phyloP scores from a whole-genome alignment of 352 stramenopile genomes.

The Pythium volutum region DNA sequence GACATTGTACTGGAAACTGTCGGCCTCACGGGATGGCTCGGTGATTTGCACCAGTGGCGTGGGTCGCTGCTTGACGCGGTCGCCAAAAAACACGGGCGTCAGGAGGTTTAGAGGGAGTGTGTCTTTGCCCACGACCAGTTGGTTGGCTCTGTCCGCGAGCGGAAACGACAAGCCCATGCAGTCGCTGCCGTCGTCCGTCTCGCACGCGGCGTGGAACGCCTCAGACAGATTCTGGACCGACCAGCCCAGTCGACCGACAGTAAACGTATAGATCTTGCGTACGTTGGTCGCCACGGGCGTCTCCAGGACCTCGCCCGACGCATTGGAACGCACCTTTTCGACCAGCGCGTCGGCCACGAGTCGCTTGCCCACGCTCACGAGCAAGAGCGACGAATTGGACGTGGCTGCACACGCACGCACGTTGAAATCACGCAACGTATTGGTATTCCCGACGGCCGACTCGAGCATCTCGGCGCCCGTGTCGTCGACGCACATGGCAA shows the following conservation, averaged over 20 bases:
- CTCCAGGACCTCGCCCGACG: neutral
- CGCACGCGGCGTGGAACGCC: neutral
- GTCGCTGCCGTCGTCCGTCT: neutral
- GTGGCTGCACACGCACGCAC: neutral
- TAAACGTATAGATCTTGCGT: constrained; percentile 24
- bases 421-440: neutral
- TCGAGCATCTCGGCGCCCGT: constrained; percentile 5
- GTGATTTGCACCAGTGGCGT: constrained; percentile 7
- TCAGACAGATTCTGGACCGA: constrained; percentile 1
- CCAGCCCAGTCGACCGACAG: constrained; percentile 23
- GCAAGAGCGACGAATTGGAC: constrained; percentile 2
- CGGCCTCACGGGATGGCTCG: neutral
- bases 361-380: constrained; percentile 13
- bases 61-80: neutral
- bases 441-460: neutral
- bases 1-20: neutral
- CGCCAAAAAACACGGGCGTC: neutral
- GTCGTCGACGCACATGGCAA: constrained; percentile 4
- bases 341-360: constrained; percentile 1
- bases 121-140: neutral
- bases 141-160: neutral
- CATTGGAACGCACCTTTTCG: neutral
- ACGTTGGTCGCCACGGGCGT: constrained; percentile 7
- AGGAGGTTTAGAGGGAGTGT: neutral
- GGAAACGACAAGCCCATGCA: neutral